phyloP scores from a whole-genome alignment of 192 early-diverging fungal species.

The Rhizophagus clarus region DNA sequence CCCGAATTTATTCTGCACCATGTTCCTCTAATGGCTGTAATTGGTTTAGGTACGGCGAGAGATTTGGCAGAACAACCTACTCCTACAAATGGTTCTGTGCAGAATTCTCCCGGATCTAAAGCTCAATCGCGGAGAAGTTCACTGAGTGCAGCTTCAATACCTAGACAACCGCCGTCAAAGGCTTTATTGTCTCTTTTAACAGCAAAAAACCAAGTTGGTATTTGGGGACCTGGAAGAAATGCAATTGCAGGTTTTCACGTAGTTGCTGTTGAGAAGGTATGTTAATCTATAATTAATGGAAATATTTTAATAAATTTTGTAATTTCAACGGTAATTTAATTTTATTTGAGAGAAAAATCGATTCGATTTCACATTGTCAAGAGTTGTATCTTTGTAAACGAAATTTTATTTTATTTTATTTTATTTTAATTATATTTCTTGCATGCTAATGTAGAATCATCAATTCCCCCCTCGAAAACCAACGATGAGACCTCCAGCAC shows the following conservation, averaged over 20 bases:
- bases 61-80: slow-evolving; percentile 35
- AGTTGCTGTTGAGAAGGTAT: slow-evolving; percentile 37
- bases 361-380: background rate
- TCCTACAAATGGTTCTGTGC: slow-evolving; percentile 21
- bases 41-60: slow-evolving; percentile 44
- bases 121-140: slow-evolving; percentile 25
- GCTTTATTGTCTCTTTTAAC: slow-evolving; percentile 30
- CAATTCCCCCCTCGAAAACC: slow-evolving; percentile 40
- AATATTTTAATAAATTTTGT: background rate
- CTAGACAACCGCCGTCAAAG: slow-evolving; percentile 16
- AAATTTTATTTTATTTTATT: too few species aligned
- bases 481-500: slow-evolving; percentile 25
- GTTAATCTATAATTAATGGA: background rate
- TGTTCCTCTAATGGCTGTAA: slow-evolving; percentile 56
- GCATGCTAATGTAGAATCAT: slow-evolving; percentile 39
- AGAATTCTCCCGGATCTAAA: slow-evolving; percentile 35
- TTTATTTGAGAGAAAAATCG: background rate
- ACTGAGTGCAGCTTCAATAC: background rate
- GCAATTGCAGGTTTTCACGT: slow-evolving; percentile 28
- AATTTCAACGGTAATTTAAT: background rate
- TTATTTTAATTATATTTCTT: slow-evolving; percentile 35
- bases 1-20: slow-evolving; percentile 59
- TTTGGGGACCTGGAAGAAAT: slow-evolving; percentile 33
- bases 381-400: slow-evolving; percentile 24
- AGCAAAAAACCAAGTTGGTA: slow-evolving; percentile 37